Evolutionary conservation across 2,329 filamentous ascomycete species (phyloP).

Genomic region (Xylariaceae sp.): DNA sequence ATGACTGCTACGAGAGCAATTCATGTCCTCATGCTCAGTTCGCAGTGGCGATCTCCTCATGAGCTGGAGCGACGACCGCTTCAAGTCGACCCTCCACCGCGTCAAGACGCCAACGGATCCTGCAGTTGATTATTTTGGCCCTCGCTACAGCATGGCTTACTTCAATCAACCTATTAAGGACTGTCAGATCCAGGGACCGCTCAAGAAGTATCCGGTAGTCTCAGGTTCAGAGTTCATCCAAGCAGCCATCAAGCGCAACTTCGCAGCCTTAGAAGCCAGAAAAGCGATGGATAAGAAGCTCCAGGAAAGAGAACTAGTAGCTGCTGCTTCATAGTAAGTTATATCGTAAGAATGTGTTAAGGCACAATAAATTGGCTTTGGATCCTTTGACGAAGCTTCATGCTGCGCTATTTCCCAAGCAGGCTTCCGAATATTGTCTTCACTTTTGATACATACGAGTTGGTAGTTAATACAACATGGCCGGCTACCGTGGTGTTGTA

Average conservation of each 20-base stretch:
- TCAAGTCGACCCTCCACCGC: constrained; percentile 70
- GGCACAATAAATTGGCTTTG: background rate
- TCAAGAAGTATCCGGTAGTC: constrained; percentile 65
- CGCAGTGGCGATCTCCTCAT: constrained; percentile 65
- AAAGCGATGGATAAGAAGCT: constrained; percentile 39
- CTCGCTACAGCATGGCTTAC: constrained; percentile 69
- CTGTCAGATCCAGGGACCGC: constrained; percentile 63
- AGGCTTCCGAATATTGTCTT: constrained; percentile 5
- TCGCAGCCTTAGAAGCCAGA: constrained; percentile 56
- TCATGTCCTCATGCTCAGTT: background rate
- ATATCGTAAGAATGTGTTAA: background rate
- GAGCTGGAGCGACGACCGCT: constrained; percentile 70
- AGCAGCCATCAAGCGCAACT: constrained; percentile 62
- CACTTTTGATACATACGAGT: constrained; percentile 19
- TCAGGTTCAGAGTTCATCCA: constrained; percentile 66
- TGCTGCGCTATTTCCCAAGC: too few species aligned
- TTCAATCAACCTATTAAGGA: constrained; percentile 69
- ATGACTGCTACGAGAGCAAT: constrained; percentile 6
- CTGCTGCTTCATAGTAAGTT: constrained; percentile 13
- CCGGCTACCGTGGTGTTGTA: constrained; percentile 1
- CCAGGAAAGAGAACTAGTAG: background rate
- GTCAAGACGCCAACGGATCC: constrained; percentile 65
- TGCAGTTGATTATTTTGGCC: constrained; percentile 59
- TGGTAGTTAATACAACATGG: constrained; percentile 19
- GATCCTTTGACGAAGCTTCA: too few species aligned